Evolutionary conservation across 257 asterid species (phyloP).

Genomic region (Fraxinus cuspidata): DNA sequence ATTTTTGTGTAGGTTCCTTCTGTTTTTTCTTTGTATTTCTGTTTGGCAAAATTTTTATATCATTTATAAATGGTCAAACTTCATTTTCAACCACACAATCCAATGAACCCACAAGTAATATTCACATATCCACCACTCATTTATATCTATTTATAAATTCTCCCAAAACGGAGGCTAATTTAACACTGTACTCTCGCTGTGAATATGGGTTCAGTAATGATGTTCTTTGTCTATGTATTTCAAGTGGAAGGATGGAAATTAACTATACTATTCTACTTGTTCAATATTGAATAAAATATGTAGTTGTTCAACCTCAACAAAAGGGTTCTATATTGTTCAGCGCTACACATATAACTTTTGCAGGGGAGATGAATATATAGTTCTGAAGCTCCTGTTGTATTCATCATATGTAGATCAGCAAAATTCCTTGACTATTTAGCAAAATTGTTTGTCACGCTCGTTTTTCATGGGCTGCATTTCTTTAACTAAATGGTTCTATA

Average conservation of each 20-base stretch:
- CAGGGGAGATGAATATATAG: neutral
- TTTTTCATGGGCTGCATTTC: slow-evolving; percentile 1
- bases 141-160: too few species aligned
- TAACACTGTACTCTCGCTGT: neutral
- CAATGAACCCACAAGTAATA: too few species aligned
- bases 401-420: neutral
- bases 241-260: neutral
- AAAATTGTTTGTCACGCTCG: neutral
- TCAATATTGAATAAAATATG: neutral
- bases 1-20: neutral
- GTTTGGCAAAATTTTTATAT: too few species aligned
- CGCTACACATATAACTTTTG: neutral
- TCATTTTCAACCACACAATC: too few species aligned
- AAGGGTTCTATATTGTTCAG: neutral
- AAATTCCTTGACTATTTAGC: slow-evolving; percentile 3
- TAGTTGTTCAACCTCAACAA: neutral
- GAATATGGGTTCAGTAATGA: neutral
- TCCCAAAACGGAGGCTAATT: neutral
- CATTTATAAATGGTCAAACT: too few species aligned
- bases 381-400: too few species aligned
- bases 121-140: too few species aligned
- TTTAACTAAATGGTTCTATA: slow-evolving; percentile 18
- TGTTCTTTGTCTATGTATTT: neutral
- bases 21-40: neutral
- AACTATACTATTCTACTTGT: neutral